These are phyloP conservation scores for Rhodotorula sp. DNA, from an alignment of 1,284 basidiomycete species.

Conservation along the genomic window DNA sequence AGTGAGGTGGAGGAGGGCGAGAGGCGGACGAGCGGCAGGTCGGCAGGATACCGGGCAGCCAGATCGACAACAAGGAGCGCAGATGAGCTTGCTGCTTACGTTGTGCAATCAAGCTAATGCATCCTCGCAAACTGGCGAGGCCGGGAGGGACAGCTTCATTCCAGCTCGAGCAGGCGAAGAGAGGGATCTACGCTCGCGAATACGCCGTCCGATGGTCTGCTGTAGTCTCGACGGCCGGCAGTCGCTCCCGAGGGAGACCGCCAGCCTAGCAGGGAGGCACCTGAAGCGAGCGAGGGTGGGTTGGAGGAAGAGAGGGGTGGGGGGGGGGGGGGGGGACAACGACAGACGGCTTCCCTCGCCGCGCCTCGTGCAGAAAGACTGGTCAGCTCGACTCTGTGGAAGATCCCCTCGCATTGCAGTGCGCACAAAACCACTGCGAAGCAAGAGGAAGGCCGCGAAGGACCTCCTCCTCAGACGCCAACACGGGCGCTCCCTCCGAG, in stretches of 20 bases:
- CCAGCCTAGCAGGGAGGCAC: conserved; percentile 1
- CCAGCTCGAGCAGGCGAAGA: background rate
- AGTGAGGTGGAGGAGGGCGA: no score
- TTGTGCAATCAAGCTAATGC: no score
- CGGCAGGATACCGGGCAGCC: no score
- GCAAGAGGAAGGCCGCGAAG: background rate
- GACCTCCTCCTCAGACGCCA: background rate
- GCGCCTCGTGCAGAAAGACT: background rate
- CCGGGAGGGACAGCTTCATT: no score
- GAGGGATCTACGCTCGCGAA: background rate
- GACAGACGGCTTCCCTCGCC: background rate
- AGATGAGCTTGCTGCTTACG: no score
- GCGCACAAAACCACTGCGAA: background rate
- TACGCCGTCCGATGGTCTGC: background rate
- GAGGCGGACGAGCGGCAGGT: no score
- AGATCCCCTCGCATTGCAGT: background rate
- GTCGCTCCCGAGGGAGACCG: conserved; percentile 1
- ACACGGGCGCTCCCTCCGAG: background rate
- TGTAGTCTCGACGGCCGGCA: conserved; percentile 3
- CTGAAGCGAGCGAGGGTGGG: background rate
- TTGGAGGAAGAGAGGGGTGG: background rate
- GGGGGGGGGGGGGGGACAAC: background rate
- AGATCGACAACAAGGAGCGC: no score
- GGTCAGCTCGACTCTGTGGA: background rate
- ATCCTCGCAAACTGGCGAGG: no score